These are phyloP conservation scores for Diddensiella santjacobensis DNA, from an alignment of 805 yeast genomes.

Conservation along the genomic window DNA sequence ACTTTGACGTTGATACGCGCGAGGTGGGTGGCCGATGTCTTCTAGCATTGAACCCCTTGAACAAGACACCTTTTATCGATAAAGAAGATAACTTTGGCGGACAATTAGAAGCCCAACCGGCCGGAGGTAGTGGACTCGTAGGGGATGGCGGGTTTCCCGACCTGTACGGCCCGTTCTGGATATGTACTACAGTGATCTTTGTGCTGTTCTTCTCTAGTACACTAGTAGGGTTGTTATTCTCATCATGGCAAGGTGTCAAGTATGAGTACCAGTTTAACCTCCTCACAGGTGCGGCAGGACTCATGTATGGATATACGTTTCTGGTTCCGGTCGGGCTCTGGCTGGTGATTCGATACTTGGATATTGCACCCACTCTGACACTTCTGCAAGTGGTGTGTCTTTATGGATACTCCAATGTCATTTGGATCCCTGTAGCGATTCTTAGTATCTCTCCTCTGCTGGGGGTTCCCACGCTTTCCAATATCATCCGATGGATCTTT, in stretches of 20 bases:
- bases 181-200: conserved; percentile 75
- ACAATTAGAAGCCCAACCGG: conserved; percentile 14
- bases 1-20: conserved; percentile 63
- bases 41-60: conserved; percentile 55
- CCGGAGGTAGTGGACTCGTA: conserved; percentile 30
- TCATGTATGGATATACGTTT: conserved; percentile 75
- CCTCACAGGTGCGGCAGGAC: conserved; percentile 61
- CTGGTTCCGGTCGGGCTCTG: conserved; percentile 58
- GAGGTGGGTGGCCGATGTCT: conserved; percentile 55
- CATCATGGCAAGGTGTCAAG: conserved; percentile 40
- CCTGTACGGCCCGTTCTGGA: conserved; percentile 87
- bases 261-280: conserved; percentile 59
- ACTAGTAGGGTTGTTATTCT: conserved; percentile 59
- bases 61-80: conserved; percentile 25
- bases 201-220: conserved; percentile 73
- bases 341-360: conserved; percentile 50
- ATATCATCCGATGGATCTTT: conserved; percentile 57
- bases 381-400: conserved; percentile 62
- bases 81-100: conserved; percentile 21
- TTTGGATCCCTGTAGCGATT: conserved; percentile 82
- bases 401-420: conserved; percentile 78
- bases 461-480: conserved; percentile 38
- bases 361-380: conserved; percentile 43
- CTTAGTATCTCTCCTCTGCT: conserved; percentile 53
- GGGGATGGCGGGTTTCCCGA: conserved; percentile 52